These are phyloP conservation scores for Arctium lappa DNA, from an alignment of 129 eudicot genomes.

Conservation along the genomic window DNA sequence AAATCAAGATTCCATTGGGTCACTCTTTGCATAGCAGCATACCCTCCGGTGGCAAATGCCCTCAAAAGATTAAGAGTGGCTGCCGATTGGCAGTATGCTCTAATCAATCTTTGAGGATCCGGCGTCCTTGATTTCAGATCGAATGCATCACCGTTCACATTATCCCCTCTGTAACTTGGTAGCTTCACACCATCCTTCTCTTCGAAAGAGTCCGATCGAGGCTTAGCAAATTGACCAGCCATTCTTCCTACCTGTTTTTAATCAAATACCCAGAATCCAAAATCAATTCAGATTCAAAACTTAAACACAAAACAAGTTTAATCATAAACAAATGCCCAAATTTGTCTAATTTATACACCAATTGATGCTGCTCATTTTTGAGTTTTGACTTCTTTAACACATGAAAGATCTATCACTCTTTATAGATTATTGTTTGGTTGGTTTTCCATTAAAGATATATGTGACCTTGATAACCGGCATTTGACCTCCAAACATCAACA, in stretches of 20 bases:
- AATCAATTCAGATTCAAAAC: neutral
- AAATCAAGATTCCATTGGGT: conserved; percentile 85
- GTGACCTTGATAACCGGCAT: conserved; percentile 78
- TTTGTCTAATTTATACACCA: too few species aligned
- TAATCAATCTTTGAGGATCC: conserved; percentile 34
- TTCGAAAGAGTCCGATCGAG: conserved; percentile 69
- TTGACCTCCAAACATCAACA: conserved; percentile 79
- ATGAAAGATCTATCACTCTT: neutral
- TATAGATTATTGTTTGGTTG: too few species aligned
- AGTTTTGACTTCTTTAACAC: neutral
- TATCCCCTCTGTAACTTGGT: conserved; percentile 92
- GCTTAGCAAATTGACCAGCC: conserved; percentile 65
- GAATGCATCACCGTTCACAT: conserved; percentile 78
- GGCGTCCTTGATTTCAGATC: conserved; percentile 66
- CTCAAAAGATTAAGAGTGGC: conserved; percentile 89
- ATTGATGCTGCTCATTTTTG: too few species aligned
- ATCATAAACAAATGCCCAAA: too few species aligned
- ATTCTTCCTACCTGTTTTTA: conserved; percentile 61
- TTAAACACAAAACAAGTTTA: too few species aligned
- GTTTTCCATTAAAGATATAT: too few species aligned
- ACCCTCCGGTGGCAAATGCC: conserved; percentile 93
- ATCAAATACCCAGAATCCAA: neutral
- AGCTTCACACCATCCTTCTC: conserved; percentile 78
- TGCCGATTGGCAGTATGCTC: conserved; percentile 38
- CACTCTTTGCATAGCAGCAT: conserved; percentile 92